Evolutionary conservation across 1,139 yeast genomes (phyloP).

Genomic region (Saccharomyces hybrid): DNA sequence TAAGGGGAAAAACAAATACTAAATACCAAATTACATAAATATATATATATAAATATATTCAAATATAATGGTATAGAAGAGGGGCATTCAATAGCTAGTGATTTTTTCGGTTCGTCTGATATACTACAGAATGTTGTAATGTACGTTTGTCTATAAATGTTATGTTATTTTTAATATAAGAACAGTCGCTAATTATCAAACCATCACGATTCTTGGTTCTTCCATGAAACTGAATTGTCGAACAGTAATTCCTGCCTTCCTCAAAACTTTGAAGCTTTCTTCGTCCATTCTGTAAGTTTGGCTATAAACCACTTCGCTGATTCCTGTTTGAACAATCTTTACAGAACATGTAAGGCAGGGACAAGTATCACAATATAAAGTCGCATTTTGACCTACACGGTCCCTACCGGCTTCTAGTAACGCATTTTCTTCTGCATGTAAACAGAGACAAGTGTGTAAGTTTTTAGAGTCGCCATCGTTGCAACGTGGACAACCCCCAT

Average conservation of each 20-base stretch:
- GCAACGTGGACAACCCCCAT: slow-evolving; percentile 91
- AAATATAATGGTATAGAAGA: not conserved
- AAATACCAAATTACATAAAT: not conserved
- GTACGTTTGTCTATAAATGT: not conserved
- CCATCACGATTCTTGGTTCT: slow-evolving; percentile 25
- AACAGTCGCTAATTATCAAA: slow-evolving; percentile 7
- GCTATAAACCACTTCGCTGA: slow-evolving; percentile 86
- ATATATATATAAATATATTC: not conserved
- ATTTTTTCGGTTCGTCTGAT: not conserved
- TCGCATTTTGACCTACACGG: slow-evolving; percentile 56
- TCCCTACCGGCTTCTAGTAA: slow-evolving; percentile 89
- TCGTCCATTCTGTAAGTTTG: slow-evolving; percentile 89
- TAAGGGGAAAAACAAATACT: not conserved
- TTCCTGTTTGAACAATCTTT: slow-evolving; percentile 89
- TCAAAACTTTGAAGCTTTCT: slow-evolving; percentile 59
- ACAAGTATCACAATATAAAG: slow-evolving; percentile 88
- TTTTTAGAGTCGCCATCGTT: slow-evolving; percentile 62
- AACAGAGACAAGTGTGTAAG: slow-evolving; percentile 76
- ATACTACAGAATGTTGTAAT: not conserved
- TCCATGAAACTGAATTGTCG: slow-evolving; percentile 51
- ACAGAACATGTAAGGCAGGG: slow-evolving; percentile 95
- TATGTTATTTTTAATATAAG: not conserved
- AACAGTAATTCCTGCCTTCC: slow-evolving; percentile 62
- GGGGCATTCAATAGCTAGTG: not conserved
- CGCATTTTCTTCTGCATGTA: slow-evolving; percentile 97